phyloP scores from a whole-genome alignment of 2,329 filamentous ascomycete species.

The Penicillium oxalicum region DNA sequence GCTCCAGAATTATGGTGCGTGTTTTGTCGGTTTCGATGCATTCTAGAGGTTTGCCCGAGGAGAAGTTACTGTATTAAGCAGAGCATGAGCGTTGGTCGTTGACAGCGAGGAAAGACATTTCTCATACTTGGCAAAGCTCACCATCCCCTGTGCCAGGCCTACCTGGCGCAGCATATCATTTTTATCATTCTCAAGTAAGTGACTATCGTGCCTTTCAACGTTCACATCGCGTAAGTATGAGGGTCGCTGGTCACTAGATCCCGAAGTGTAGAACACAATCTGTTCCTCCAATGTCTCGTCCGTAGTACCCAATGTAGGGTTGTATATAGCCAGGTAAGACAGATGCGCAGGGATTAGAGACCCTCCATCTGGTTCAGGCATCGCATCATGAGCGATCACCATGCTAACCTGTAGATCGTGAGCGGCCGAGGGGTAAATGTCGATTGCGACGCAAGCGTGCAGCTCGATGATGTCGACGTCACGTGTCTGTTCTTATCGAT shows the following conservation, averaged over 20 bases:
- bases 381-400: conserved; percentile 26
- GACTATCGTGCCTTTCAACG: conserved; percentile 22
- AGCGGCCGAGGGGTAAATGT: conserved; percentile 6
- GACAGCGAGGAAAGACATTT: conserved; percentile 8
- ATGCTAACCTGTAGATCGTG: conserved; percentile 8
- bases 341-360: conserved; percentile 70
- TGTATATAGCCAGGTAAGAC: conserved; percentile 91
- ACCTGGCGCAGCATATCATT: conserved; percentile 89
- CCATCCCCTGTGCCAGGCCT: conserved; percentile 93
- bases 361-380: conserved; percentile 33
- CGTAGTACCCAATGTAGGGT: conserved; percentile 68
- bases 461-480: conserved; percentile 27
- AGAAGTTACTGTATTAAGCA: conserved; percentile 60
- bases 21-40: conserved; percentile 87
- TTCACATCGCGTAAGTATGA: conserved; percentile 8
- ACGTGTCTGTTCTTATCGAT: conserved; percentile 28
- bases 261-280: conserved; percentile 86
- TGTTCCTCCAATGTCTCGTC: conserved; percentile 73
- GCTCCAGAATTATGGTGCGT: conserved; percentile 74
- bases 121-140: conserved; percentile 70
- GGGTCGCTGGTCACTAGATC: conserved; percentile 24
- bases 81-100: conserved; percentile 11
- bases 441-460: conserved; percentile 8
- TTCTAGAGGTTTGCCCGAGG: conserved; percentile 68
- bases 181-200: conserved; percentile 54